Base-by-base conservation (phyloP, 805 yeast genomes). In the Komagataella populi region DNA sequence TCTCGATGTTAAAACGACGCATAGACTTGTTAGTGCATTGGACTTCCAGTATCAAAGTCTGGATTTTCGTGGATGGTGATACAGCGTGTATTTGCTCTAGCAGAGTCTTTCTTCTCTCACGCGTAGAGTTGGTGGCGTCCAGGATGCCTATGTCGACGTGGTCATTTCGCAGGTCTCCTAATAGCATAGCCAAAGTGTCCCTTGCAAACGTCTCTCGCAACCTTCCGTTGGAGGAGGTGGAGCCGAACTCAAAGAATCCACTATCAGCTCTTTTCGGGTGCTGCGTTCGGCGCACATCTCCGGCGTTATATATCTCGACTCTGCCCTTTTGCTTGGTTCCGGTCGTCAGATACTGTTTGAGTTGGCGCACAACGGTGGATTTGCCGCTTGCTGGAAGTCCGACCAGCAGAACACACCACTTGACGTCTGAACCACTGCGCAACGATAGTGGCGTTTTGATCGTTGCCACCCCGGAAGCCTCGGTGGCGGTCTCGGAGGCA, bases 311-410 rank as follows among this genome's bases (percentile, higher is more conserved):
- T 7, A 72, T 65, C 49, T 60, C 54, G 7, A 67, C 54, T 44
- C 65, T 51, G 3, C 62, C 22, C 18, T 53, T 50, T 6, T 45
- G 50, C 23, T 52, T 50, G 6, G 61, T 58, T 17, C 50, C 46
- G 3, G 49, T 48, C 7, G 53, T 48, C 2, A 63, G 53, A 48
- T 57, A 65, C 18, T 61, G 53, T 46, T 54, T 56, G 12, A 66
- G 55, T 39, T 66, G 65, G 17, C 51, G 55, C 1, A 64, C 60
- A 46, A 65, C 60, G 1, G 69, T 62, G 3, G 96, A 86, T 66
- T 91, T 91, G 3, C 99, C 99, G 49, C 96, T 75, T 0, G 97
- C 98, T 0, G 98, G 98, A 12, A 84, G 65, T 0, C 99, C 99
- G 4, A 93, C 97, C 45, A 66, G 51, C 45, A 67, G 62, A 6